Evolutionary conservation across 2,329 filamentous ascomycete species (phyloP).

Genomic region (Lanzia echinophila): DNA sequence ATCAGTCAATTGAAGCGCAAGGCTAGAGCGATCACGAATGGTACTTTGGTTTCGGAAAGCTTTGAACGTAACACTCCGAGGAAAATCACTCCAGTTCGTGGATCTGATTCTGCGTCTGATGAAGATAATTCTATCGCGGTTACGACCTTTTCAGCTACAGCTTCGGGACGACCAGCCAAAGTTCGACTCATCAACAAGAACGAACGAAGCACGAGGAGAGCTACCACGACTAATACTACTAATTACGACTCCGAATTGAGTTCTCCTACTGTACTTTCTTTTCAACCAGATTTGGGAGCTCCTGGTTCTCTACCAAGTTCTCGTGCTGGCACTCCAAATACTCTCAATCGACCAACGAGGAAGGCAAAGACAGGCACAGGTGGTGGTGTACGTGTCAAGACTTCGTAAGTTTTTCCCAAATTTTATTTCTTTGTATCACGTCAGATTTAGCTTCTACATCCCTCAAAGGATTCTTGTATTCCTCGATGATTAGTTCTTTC

Average conservation of each 20-base stretch:
- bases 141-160: conserved; percentile 3
- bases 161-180: conserved; percentile 10
- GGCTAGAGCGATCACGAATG: conserved; percentile 24
- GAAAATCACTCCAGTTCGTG: conserved; percentile 4
- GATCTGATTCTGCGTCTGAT: conserved; percentile 20
- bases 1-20: conserved; percentile 21
- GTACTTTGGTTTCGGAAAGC: conserved; percentile 18
- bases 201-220: conserved; percentile 12
- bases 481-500: neutral
- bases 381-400: conserved; percentile 49
- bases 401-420: conserved; percentile 51
- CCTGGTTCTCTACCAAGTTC: conserved; percentile 45
- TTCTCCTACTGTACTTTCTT: conserved; percentile 46
- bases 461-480: conserved; percentile 6
- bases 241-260: conserved; percentile 48
- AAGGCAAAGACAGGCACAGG: conserved; percentile 51
- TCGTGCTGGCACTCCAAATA: conserved; percentile 53
- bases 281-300: conserved; percentile 36
- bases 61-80: conserved; percentile 20
- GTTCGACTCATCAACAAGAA: conserved; percentile 22
- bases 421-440: conserved; percentile 9
- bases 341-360: conserved; percentile 47
- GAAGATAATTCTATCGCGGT: conserved; percentile 19
- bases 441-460: conserved; percentile 6
- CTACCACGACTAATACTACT: conserved; percentile 7